Percentiles rank a stretch among this genome's conserved stretches.
Conservation (phyloP, 192 early-diverging fungal genomes). For the Gamsiella multidivaricata region DNA sequence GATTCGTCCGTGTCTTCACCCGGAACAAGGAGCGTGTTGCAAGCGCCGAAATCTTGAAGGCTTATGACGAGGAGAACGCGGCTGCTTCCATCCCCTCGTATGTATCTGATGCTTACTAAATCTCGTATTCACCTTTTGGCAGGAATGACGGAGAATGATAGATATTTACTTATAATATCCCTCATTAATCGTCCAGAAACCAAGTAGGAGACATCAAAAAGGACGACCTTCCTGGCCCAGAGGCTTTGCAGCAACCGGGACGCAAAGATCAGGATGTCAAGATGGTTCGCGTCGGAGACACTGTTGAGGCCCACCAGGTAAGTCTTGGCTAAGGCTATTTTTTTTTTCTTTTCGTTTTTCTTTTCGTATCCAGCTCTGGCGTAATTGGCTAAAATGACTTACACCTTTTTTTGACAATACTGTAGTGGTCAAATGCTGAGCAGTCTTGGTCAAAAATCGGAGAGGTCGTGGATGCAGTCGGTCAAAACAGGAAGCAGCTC, state of each 20-base stretch:
- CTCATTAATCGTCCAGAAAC: too few species aligned
- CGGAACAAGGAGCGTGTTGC: constrained; percentile 71
- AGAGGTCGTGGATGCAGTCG: constrained; percentile 91
- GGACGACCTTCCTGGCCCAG: constrained; percentile 80
- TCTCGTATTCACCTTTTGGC: too few species aligned
- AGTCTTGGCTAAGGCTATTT: neutral
- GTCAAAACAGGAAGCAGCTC: constrained; percentile 77
- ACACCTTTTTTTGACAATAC: neutral
- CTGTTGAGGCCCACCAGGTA: constrained; percentile 87
- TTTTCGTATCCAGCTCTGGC: too few species aligned
- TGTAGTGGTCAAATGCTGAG: constrained; percentile 72
- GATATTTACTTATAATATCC: neutral
- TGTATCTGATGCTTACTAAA: constrained; percentile 1
- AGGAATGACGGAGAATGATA: too few species aligned
- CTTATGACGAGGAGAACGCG: constrained; percentile 67
- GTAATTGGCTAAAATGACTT: too few species aligned
- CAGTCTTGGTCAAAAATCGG: constrained; percentile 89
- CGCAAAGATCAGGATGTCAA: constrained; percentile 85
- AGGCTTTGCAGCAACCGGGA: constrained; percentile 77
- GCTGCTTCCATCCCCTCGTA: constrained; percentile 70
- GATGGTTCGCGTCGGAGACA: constrained; percentile 83
- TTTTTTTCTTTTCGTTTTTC: neutral
- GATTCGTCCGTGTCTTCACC: constrained; percentile 85
- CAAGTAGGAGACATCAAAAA: constrained; percentile 89
- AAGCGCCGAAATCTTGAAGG: constrained; percentile 46